phyloP scores from a whole-genome alignment of 345 rosid genomes.

The Ceriops tagal region DNA sequence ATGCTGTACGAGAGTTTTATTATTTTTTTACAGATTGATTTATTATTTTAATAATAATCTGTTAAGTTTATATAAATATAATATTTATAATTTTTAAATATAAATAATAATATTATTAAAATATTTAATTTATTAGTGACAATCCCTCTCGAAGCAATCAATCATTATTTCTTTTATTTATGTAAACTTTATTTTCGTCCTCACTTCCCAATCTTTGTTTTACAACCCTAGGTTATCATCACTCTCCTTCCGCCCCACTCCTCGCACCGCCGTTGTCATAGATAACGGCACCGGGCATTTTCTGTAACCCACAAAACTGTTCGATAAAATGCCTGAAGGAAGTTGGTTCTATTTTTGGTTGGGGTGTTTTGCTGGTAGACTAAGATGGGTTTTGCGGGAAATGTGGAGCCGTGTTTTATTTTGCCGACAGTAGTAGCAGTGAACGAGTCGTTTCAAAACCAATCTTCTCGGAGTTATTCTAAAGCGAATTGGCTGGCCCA shows the following conservation, averaged over 20 bases:
- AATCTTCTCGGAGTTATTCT: slow-evolving; percentile 48
- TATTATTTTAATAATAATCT: no score
- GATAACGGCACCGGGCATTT: slow-evolving; percentile 92
- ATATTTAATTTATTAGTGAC: no score
- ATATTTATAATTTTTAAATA: no score
- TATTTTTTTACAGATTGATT: no score
- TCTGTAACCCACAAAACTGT: slow-evolving; percentile 14
- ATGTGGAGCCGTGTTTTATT: slow-evolving; percentile 97
- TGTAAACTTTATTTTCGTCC: no score
- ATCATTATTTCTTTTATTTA: no score
- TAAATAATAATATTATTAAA: no score
- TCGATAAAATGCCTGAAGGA: slow-evolving; percentile 37
- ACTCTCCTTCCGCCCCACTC: slow-evolving; percentile 42
- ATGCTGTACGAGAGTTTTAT: no score
- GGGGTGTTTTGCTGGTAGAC: slow-evolving; percentile 52
- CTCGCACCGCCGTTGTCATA: slow-evolving; percentile 94
- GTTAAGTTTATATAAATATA: no score
- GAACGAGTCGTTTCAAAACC: slow-evolving; percentile 80
- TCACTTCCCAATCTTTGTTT: no score
- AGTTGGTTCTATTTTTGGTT: background rate
- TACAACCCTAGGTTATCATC: no score
- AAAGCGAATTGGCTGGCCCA: slow-evolving; percentile 78
- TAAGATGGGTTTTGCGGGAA: slow-evolving; percentile 95
- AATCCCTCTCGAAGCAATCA: no score
- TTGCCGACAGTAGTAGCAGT: slow-evolving; percentile 86